Conservation (phyloP, 169 alveolate genomes). For the Eimeria tenella region DNA sequence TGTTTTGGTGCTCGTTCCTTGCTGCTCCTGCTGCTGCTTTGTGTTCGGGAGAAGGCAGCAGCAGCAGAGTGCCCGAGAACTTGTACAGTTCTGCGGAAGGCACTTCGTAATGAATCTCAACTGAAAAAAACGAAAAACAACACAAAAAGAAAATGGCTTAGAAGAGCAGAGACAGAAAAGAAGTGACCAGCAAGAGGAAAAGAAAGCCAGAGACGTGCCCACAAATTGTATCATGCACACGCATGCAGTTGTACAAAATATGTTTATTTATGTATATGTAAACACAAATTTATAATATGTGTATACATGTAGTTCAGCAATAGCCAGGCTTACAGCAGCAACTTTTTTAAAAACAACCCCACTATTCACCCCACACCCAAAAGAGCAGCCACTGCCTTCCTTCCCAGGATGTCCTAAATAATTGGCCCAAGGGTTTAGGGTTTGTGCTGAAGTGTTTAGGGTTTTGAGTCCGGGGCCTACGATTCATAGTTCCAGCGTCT, state of each 20-base stretch:
- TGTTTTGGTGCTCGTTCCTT: not conserved
- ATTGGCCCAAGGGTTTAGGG: too few relatives aligned
- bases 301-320: not conserved
- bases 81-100: constrained; percentile 87
- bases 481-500: constrained; percentile 77
- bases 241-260: not conserved
- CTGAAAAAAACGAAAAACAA: constrained; percentile 11
- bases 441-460: too few relatives aligned
- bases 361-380: too few relatives aligned
- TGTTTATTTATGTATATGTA: not conserved
- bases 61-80: constrained; percentile 83
- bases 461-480: too few relatives aligned
- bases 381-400: too few relatives aligned
- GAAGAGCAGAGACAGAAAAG: constrained; percentile 1
- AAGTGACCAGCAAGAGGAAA: constrained; percentile 11
- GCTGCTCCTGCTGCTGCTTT: constrained; percentile 16
- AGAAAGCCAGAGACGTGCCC: not conserved
- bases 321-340: too few relatives aligned
- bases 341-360: too few relatives aligned
- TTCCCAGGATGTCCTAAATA: too few relatives aligned
- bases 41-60: constrained; percentile 41
- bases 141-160: not conserved
- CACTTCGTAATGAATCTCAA: constrained; percentile 81
- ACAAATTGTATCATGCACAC: not conserved
- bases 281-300: not conserved